A percentile compares a stretch with the other conserved stretches of the same genome.
Evolutionary conservation across 208 protist genomes (phyloP).

Genomic region (Trypanosoma mega): DNA sequence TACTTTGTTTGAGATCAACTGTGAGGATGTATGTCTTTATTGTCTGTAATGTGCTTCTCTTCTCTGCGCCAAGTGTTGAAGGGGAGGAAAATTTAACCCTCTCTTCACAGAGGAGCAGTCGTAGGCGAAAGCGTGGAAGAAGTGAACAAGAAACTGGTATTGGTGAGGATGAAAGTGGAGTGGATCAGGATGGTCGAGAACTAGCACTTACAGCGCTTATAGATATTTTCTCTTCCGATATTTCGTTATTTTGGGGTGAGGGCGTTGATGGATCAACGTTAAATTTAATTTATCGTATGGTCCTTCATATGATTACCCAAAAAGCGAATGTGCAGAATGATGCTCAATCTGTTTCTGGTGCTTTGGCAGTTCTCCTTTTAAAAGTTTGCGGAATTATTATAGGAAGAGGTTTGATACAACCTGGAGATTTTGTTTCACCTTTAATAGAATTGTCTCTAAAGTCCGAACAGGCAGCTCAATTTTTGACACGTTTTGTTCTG

Average conservation of each 20-base stretch:
- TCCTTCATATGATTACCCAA: conserved; percentile 83
- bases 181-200: conserved; percentile 87
- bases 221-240: conserved; percentile 67
- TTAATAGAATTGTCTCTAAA: conserved; percentile 78
- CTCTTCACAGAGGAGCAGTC: conserved; percentile 30
- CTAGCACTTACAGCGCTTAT: conserved; percentile 76
- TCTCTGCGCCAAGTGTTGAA: conserved; percentile 41
- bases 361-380: conserved; percentile 64
- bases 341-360: conserved; percentile 68
- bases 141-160: conserved; percentile 56
- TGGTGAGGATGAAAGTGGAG: conserved; percentile 83
- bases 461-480: conserved; percentile 63
- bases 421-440: conserved; percentile 62
- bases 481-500: conserved; percentile 73
- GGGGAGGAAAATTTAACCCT: conserved; percentile 47
- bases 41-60: conserved; percentile 66
- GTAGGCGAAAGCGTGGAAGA: conserved; percentile 38
- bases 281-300: conserved; percentile 63
- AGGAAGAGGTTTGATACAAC: conserved; percentile 31
- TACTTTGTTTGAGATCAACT: conserved; percentile 76
- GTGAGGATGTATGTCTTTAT: conserved; percentile 87
- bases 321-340: conserved; percentile 79
- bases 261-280: conserved; percentile 61
- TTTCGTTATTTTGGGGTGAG: conserved; percentile 58
- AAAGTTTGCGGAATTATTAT: conserved; percentile 54